Evolutionary conservation across 2,329 filamentous ascomycete species (phyloP), one percentile per base, ranked within the genome.

Genomic region (Monascus ruber): DNA sequence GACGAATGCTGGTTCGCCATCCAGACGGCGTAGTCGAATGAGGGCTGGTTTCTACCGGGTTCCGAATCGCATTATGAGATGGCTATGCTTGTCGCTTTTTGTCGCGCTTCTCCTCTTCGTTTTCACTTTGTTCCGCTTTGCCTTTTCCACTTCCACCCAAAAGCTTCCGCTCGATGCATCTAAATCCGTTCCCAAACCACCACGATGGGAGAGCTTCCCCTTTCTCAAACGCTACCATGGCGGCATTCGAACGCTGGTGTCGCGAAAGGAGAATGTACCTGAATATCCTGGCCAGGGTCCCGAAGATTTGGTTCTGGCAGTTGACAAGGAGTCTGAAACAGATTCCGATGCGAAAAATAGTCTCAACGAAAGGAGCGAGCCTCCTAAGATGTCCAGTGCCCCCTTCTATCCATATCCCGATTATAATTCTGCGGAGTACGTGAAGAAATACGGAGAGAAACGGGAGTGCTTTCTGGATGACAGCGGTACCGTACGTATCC

Each of bases 151-250:
- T 5, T 47, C 52, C 31, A 52, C 54, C 26, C 45, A 56, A 35
- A 50, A 49, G 34, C 51, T 60, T 26, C 37, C 50, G 3, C 48
- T 58, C 24, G 58, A 59, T 42, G 55, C 82, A 26, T 73, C 76
- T 10, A 77, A 78, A 47, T 72, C 72, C 8, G 71, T 77, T 0
- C 62, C 75, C 0, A 75, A 78, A 17, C 83, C 85, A 8, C 77
- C 79, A 0, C 47, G 50, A n/a, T 96, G 88, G 87, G 85, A 94
- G 58, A 76, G 74, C 6, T 96, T 94, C 56, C 77, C 79, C 0
- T 93, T 94, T 53, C 62, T 98, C 44, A 81, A 81, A 43, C 75
- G 88, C 46, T 98, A 95, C 58, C 91, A 95, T 58, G 89, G 87
- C 9, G 91, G 91, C 1, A 73, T 98, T 42, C 73, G 81, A 47